Evolutionary conservation across 805 yeast genomes (phyloP).

Genomic region (Blastobotrys attinorum): DNA sequence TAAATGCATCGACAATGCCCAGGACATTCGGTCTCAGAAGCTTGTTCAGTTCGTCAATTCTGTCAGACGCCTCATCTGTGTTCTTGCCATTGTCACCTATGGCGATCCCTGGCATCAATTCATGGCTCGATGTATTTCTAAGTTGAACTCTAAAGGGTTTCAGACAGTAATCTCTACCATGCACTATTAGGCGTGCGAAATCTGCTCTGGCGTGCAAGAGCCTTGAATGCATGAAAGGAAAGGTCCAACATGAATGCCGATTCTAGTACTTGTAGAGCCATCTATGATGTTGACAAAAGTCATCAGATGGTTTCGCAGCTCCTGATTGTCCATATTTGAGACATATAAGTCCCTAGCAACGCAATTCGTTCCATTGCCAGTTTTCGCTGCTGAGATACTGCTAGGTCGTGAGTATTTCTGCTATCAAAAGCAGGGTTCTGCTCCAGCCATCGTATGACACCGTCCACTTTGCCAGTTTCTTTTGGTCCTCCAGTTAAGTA

Average conservation of each 20-base stretch:
- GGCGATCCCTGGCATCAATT: conserved; percentile 66
- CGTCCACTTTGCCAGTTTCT: conserved; percentile 33
- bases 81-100: conserved; percentile 91
- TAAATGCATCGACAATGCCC: conserved; percentile 73
- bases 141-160: conserved; percentile 86
- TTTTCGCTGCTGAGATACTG: conserved; percentile 34
- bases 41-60: neutral
- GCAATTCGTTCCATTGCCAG: conserved; percentile 27
- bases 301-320: conserved; percentile 38
- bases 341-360: neutral
- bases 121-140: conserved; percentile 58
- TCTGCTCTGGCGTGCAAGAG: conserved; percentile 78
- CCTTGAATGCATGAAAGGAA: conserved; percentile 76
- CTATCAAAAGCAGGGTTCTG: conserved; percentile 45
- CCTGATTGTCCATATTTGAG: conserved; percentile 82
- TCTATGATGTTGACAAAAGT: conserved; percentile 51
- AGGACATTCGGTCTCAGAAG: conserved; percentile 53
- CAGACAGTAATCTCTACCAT: conserved; percentile 82
- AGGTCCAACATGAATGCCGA: conserved; percentile 60
- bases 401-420: conserved; percentile 39
- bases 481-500: conserved; percentile 37
- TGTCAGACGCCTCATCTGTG: conserved; percentile 44
- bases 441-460: conserved; percentile 39
- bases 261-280: conserved; percentile 58
- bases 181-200: conserved; percentile 73